A percentile compares a stretch with the other conserved stretches of the same genome.
phyloP scores from a whole-genome alignment of 106 monocot species.

The Alisma plantagoaquatica region DNA sequence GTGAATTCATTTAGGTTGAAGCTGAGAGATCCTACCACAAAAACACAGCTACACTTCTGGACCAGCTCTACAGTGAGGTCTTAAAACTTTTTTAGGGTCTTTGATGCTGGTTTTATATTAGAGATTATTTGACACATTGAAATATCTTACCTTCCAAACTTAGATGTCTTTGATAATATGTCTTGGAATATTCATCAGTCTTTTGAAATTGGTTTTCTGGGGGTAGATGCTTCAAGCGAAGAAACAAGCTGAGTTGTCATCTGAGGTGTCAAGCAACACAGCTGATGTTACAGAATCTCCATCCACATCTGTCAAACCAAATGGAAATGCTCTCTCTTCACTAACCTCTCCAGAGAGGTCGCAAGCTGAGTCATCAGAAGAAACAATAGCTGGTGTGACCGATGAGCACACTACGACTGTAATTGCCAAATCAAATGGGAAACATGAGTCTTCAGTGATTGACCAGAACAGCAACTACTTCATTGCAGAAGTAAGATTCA shows the following conservation, averaged over 20 bases:
- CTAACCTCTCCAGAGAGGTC: no score
- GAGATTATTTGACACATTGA: no score
- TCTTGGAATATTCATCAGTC: no score
- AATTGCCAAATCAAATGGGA: slow-evolving; percentile 13
- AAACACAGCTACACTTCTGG: slow-evolving; percentile 47
- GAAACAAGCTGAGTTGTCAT: slow-evolving; percentile 20
- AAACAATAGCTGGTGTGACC: slow-evolving; percentile 9
- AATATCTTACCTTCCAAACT: no score
- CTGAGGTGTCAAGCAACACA: slow-evolving; percentile 1
- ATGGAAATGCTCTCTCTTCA: no score
- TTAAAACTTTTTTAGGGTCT: no score
- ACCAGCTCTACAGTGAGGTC: slow-evolving; percentile 74
- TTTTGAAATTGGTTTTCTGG: slow-evolving; percentile 2
- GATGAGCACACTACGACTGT: slow-evolving; percentile 11
- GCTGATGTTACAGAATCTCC: slow-evolving; percentile 6
- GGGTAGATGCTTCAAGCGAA: slow-evolving; percentile 58
- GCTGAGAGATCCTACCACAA: slow-evolving; percentile 89
- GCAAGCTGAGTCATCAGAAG: no score
- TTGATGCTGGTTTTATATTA: no score
- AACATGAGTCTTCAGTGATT: slow-evolving; percentile 19
- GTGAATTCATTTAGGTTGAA: slow-evolving; percentile 52
- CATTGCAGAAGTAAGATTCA: slow-evolving; percentile 78
- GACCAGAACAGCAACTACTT: slow-evolving; percentile 19
- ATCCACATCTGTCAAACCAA: slow-evolving; percentile 15
- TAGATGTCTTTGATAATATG: no score